Base-by-base conservation (phyloP, 2,329 filamentous ascomycete species). In the Fusarium pseudocircinatum region DNA sequence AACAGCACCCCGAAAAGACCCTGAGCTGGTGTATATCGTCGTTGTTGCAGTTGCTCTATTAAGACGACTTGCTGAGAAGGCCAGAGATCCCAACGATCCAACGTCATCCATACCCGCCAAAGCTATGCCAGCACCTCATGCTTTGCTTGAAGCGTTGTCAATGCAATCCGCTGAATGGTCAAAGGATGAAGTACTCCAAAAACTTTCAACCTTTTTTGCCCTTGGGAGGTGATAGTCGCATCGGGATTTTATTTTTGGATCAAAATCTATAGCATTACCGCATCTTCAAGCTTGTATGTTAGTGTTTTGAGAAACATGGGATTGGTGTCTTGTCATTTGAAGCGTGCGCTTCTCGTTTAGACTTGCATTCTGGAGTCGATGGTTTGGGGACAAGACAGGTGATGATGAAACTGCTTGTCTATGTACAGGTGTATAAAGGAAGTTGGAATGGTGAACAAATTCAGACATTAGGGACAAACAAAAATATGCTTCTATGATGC, bases 41-140 rank as follows among this genome's bases (percentile, higher is more conserved):
- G 87, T 90, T 24, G 87, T 93, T 47, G 91, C 91, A 5, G 85
- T 94, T 52, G 89, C 90, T 15, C 87, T 94, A 60, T 81, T 96
- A n/a, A 88, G 89, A 70, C 88, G 88, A 67, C 81, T 96, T 30
- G 87, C 89, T 6, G 92, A 95, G 78, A 94, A 93, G 82, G 89
- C 86, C 39, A 85, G 81, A 78, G 91, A 89, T 79, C 87, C 84
- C n/a, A 87, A 84, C 68, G 84, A 88, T 60, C 80, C 85, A 16
- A 79, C 79, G 11, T 83, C 82, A 14, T 84, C 85, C 39, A 84
- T 93, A 64, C 91, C 92, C 12, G 84, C 88, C 4, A 87, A 88
- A 53, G 87, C 91, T 16, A 81, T 95, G 54, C 93, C 93, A 6
- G 88, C 89, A 32, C 90, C 88, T 68, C 91, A 94, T 67, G 90